phyloP scores from a whole-genome alignment of 2,329 filamentous ascomycete genomes.

The Plenodomus tracheiphilus region DNA sequence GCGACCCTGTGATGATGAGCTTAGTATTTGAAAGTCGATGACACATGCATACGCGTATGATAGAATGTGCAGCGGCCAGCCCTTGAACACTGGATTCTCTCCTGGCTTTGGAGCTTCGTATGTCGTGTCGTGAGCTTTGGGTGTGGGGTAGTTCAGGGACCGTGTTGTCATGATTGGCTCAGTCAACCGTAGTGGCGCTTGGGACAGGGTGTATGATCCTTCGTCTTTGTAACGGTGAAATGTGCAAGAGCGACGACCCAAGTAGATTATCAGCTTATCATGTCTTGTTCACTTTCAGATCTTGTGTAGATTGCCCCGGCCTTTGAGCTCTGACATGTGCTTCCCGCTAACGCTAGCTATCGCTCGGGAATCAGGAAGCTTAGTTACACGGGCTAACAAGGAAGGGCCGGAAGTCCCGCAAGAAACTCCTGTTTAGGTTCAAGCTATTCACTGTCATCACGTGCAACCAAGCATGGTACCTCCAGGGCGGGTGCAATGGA shows the following conservation, averaged over 20 bases:
- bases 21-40: constrained; percentile 1
- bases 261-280: too few relatives aligned
- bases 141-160: constrained; percentile 43
- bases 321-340: too few relatives aligned
- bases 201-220: background rate
- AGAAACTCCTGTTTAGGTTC: background rate
- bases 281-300: too few relatives aligned
- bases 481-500: background rate
- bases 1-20: constrained; percentile 55
- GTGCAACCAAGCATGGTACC: background rate
- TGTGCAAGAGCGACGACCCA: too few relatives aligned
- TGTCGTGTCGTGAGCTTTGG: constrained; percentile 34
- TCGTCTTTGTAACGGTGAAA: background rate
- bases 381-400: too few relatives aligned
- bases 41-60: constrained; percentile 59
- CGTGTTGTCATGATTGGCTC: constrained; percentile 12
- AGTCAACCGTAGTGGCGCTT: background rate
- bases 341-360: too few relatives aligned
- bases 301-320: too few relatives aligned
- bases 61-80: constrained; percentile 64
- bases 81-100: constrained; percentile 71
- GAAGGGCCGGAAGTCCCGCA: too few relatives aligned
- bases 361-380: too few relatives aligned
- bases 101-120: constrained; percentile 40
- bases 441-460: too few relatives aligned